Evolutionary conservation across 1,139 yeast genomes (phyloP).

Genomic region (Yamadazyma kanchanaburiensis): DNA sequence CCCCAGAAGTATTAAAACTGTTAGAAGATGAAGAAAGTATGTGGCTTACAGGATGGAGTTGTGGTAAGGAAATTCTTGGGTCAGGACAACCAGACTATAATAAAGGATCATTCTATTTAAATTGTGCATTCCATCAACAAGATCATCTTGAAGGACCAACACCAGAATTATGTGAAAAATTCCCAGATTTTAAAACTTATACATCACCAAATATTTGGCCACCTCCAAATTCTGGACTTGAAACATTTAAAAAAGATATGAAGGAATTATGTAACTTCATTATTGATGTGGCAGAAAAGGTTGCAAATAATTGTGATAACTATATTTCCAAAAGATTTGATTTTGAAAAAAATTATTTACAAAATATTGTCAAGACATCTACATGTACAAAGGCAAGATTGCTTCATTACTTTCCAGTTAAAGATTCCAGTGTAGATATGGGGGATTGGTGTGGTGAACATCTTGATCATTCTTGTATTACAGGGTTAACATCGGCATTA

Average conservation of each 20-base stretch:
- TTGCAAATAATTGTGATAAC: slow-evolving; percentile 53
- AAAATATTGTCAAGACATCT: slow-evolving; percentile 44
- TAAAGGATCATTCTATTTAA: slow-evolving; percentile 61
- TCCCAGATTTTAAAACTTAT: slow-evolving; percentile 39
- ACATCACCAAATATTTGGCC: slow-evolving; percentile 60
- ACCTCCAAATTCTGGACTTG: slow-evolving; percentile 16
- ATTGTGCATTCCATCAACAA: slow-evolving; percentile 54
- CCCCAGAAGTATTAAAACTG: slow-evolving; percentile 25
- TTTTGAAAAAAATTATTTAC: slow-evolving; percentile 36
- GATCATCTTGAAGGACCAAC: slow-evolving; percentile 45
- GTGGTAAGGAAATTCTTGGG: slow-evolving; percentile 52
- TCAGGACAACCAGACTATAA: slow-evolving; percentile 44
- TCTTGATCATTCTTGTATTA: slow-evolving; percentile 59
- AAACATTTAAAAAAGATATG: slow-evolving; percentile 31
- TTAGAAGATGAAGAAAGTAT: slow-evolving; percentile 46
- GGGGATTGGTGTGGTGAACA: slow-evolving; percentile 65
- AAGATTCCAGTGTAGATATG: slow-evolving; percentile 8
- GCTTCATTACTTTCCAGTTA: slow-evolving; percentile 48
- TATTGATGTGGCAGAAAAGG: slow-evolving; percentile 46
- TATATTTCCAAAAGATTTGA: slow-evolving; percentile 30
- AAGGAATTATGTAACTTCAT: slow-evolving; percentile 44
- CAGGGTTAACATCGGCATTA: slow-evolving; percentile 59
- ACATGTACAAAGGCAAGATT: slow-evolving; percentile 60
- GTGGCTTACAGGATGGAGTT: slow-evolving; percentile 67
- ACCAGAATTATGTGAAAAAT: slow-evolving; percentile 23